phyloP scores from a whole-genome alignment of 441 rosid genomes.

The Kokia cookei region DNA sequence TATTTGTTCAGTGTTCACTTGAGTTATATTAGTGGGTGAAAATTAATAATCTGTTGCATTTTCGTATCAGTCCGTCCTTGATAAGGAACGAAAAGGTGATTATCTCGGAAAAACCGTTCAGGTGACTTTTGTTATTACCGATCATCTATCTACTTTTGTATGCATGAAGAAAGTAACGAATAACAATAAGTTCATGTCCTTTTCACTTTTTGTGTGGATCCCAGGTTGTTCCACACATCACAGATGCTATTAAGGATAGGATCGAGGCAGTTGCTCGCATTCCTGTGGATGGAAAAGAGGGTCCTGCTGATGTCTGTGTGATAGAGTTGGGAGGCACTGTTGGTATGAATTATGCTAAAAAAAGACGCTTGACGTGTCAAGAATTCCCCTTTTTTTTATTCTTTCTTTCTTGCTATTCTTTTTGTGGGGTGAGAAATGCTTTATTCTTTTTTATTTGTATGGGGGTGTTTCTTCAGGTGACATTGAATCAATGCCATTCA shows the following conservation, averaged over 20 bases:
- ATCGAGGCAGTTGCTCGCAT: conserved; percentile 52
- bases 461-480: conserved; percentile 26
- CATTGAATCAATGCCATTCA: conserved; percentile 73
- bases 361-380: background rate
- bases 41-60: background rate
- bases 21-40: background rate
- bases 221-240: conserved; percentile 74
- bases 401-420: background rate
- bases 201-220: conserved; percentile 8
- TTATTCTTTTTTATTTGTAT: conserved; percentile 1
- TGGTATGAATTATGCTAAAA: conserved; percentile 35
- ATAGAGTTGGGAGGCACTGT: conserved; percentile 81
- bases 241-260: conserved; percentile 68
- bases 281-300: conserved; percentile 72
- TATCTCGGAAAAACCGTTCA: conserved; percentile 80
- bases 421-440: background rate
- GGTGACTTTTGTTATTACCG: conserved; percentile 27
- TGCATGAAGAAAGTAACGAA: background rate
- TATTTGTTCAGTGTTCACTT: background rate
- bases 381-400: background rate
- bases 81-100: conserved; percentile 69
- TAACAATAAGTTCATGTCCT: background rate
- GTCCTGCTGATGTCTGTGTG: conserved; percentile 66
- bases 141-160: conserved; percentile 3
- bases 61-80: conserved; percentile 60